A percentile compares a stretch with the other conserved stretches of the same genome.
These are phyloP conservation scores for Xenoacremonium recifei DNA, from an alignment of 2,329 filamentous ascomycete species.

Conservation along the genomic window DNA sequence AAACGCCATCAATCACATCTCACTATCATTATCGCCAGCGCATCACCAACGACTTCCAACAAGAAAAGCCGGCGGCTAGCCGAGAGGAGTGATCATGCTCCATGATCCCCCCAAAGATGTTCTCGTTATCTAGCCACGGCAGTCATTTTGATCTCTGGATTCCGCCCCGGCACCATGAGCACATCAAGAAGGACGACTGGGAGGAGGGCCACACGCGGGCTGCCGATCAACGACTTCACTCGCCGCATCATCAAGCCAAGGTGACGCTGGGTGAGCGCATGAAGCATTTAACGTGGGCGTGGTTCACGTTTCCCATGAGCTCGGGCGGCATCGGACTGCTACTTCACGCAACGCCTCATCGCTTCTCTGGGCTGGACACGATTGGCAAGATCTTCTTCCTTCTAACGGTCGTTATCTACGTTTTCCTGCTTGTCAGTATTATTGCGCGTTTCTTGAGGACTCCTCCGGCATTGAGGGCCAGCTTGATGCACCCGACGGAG, in stretches of 20 bases:
- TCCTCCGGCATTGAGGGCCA: constrained; percentile 53
- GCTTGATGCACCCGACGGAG: constrained; percentile 47
- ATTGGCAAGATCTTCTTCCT: constrained; percentile 50
- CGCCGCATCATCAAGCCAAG: constrained; percentile 11
- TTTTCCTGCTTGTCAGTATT: constrained; percentile 51
- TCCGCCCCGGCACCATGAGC: constrained; percentile 10
- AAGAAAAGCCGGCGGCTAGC: no score
- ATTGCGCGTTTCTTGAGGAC: constrained; percentile 56
- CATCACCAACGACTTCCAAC: no score
- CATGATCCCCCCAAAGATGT: background rate
- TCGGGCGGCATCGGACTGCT: constrained; percentile 31
- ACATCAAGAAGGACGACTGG: constrained; percentile 23
- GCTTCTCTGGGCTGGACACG: constrained; percentile 43
- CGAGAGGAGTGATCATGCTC: no score
- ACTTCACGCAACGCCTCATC: constrained; percentile 37
- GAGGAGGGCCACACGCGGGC: constrained; percentile 25
- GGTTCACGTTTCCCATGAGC: constrained; percentile 34
- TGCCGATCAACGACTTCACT: constrained; percentile 19
- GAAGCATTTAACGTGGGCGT: constrained; percentile 29
- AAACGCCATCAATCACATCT: no score
- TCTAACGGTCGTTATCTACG: constrained; percentile 48
- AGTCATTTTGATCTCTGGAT: background rate
- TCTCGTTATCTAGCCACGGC: background rate
- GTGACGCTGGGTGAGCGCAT: constrained; percentile 20
- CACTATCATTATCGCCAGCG: no score